Percentiles rank a stretch among this genome's conserved stretches.
Conservation (phyloP, 305 asterid genomes). For the Stenogyne calaminthoides region DNA sequence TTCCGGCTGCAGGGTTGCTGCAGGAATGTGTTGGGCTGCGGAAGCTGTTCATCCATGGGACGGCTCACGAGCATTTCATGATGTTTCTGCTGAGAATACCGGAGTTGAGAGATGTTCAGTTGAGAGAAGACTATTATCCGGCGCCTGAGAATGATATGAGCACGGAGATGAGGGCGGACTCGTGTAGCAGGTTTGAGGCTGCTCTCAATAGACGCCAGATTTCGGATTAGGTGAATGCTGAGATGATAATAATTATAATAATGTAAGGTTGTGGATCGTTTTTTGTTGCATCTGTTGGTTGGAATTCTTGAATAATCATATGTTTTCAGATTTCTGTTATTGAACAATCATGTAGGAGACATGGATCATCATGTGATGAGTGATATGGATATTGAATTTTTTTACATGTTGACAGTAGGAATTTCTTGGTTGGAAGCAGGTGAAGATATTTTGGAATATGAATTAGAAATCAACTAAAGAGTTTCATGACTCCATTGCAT, state of each 20-base stretch:
- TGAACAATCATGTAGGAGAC: too few species aligned
- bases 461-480: not conserved
- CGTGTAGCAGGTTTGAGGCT: constrained; percentile 80
- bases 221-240: constrained; percentile 30
- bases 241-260: too few species aligned
- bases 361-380: too few species aligned
- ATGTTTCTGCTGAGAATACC: constrained; percentile 55
- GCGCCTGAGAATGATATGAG: constrained; percentile 97
- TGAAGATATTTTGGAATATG: too few species aligned
- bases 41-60: constrained; percentile 87
- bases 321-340: too few species aligned
- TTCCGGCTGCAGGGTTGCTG: constrained; percentile 84
- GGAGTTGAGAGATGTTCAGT: constrained; percentile 67
- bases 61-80: constrained; percentile 88
- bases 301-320: too few species aligned
- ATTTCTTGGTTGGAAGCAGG: not conserved
- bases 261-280: too few species aligned
- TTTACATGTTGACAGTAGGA: too few species aligned
- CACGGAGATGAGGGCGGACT: constrained; percentile 91
- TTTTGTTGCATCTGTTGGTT: too few species aligned
- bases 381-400: too few species aligned
- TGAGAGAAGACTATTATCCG: constrained; percentile 88
- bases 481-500: not conserved
- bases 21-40: constrained; percentile 58
- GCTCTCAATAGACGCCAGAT: constrained; percentile 66